Percentiles rank a stretch among this genome's conserved stretches.
These are phyloP conservation scores for Syncephalastrum contaminatum DNA, from an alignment of 371 early-diverging fungal species.

Conservation along the genomic window DNA sequence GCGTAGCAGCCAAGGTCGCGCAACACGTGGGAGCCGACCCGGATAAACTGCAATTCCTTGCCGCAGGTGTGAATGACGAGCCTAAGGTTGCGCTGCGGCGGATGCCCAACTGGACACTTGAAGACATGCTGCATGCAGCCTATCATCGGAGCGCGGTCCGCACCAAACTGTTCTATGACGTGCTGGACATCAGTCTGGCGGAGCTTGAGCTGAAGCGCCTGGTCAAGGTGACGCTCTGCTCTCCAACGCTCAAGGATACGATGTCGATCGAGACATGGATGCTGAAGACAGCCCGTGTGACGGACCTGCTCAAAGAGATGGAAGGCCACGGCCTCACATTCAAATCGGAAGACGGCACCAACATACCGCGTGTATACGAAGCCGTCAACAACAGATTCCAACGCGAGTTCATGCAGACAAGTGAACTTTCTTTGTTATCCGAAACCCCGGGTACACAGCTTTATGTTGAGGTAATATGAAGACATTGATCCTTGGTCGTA, in stretches of 20 bases:
- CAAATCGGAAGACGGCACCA: constrained; percentile 10
- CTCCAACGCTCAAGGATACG: constrained; percentile 34
- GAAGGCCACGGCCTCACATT: constrained; percentile 42
- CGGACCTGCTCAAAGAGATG: constrained; percentile 55
- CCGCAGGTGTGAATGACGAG: constrained; percentile 14
- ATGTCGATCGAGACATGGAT: constrained; percentile 49
- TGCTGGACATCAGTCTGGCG: constrained; percentile 72
- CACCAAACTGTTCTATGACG: constrained; percentile 71
- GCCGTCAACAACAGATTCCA: constrained; percentile 22
- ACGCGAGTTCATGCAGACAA: constrained; percentile 7
- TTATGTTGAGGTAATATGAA: constrained; percentile 19
- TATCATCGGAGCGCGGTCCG: constrained; percentile 3
- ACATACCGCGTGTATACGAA: constrained; percentile 22
- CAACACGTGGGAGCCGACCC: constrained; percentile 22
- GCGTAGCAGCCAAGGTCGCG: constrained; percentile 21
- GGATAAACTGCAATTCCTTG: constrained; percentile 34
- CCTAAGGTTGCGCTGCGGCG: constrained; percentile 23
- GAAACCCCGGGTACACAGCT: constrained; percentile 15
- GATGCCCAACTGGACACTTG: constrained; percentile 15
- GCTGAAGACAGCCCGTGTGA: constrained; percentile 48
- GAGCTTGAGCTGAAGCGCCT: constrained; percentile 81
- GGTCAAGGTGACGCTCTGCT: constrained; percentile 59
- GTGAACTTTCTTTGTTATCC: constrained; percentile 8
- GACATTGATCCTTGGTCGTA: no score
- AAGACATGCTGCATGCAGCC: constrained; percentile 20